Base-by-base conservation (phyloP, 2,329 filamentous ascomycete species). In the Exophiala calicioides region DNA sequence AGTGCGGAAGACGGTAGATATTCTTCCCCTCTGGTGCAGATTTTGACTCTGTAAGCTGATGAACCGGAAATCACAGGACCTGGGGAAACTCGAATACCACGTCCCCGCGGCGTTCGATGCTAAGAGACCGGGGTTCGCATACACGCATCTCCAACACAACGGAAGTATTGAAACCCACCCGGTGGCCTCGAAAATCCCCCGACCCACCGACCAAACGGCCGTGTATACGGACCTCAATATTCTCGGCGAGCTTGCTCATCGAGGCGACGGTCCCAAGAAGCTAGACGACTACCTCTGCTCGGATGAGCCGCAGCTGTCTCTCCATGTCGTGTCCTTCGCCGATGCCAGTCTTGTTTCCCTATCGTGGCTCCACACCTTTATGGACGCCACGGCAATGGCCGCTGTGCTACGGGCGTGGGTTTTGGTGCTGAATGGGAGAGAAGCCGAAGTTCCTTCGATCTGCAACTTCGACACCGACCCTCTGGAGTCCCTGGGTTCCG, bases 311-410 rank as follows among this genome's bases (percentile, higher is more conserved):
- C 35, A 38, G 35, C 35, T 38, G 35, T 38, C 35, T 19, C 20
- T 38, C 4, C 35, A 38, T 23, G 18, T 38, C 18, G 26, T 23
- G 23, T 38, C 35, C n/a, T 38, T 38, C 16, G 16, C n/a, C 12
- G 20, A 38, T 16, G 35, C 35, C 3, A 38, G 20, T 5, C 35
- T 38, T n/a, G 35, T 38, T n/a, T 19, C 35, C 26, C 35, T 38
- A 12, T 38, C 21, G 1, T 38, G 35, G 35, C 35, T 23, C 6
- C 35, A 38, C 20, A 38, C 35, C 5, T 23, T 38, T 2, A 38
- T 38, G 35, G 35, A 38, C 12, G 35, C 26, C 21, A 38, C 26
- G 35, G 35, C 20, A 12, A 19, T 24, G 21, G 20, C 23, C 7
- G 35, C 35, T 13, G 20, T 38, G n/a, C 21, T 38, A 23, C 18